phyloP scores from a whole-genome alignment of 2,329 filamentous ascomycete genomes.

The Neofusicoccum sp. region DNA sequence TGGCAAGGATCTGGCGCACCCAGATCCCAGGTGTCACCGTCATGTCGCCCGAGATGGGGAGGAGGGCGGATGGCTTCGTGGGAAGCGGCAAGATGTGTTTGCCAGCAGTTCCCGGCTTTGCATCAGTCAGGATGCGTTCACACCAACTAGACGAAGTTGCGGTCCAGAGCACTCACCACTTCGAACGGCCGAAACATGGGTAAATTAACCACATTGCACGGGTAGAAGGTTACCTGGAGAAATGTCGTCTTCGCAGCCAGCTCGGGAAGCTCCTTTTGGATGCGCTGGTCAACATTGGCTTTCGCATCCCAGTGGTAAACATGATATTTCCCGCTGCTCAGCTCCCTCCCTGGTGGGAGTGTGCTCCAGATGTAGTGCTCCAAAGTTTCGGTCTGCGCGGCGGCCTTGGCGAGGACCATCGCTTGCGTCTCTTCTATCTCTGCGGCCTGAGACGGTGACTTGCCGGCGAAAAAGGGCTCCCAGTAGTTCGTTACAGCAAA shows the following conservation, averaged over 20 bases:
- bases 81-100: constrained; percentile 28
- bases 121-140: not conserved
- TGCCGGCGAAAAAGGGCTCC: constrained; percentile 27
- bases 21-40: constrained; percentile 29
- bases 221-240: constrained; percentile 31
- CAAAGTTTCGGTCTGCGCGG: constrained; percentile 36
- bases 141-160: not conserved
- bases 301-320: constrained; percentile 48
- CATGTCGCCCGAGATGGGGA: constrained; percentile 31
- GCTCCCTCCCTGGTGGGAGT: constrained; percentile 35
- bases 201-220: constrained; percentile 31
- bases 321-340: constrained; percentile 32
- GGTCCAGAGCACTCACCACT: constrained; percentile 23
- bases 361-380: constrained; percentile 50
- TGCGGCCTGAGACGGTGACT: constrained; percentile 32
- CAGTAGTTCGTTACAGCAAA: constrained; percentile 24
- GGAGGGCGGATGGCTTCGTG: constrained; percentile 26
- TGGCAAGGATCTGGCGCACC: constrained; percentile 28
- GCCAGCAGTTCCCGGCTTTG: constrained; percentile 20
- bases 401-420: constrained; percentile 45
- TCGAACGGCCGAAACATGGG: constrained; percentile 27
- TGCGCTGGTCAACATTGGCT: constrained; percentile 41
- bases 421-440: constrained; percentile 41
- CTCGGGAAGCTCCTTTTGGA: constrained; percentile 34
- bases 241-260: constrained; percentile 30